Conservation (phyloP, 495 filamentous ascomycete species). For the Apodospora peruviana region DNA sequence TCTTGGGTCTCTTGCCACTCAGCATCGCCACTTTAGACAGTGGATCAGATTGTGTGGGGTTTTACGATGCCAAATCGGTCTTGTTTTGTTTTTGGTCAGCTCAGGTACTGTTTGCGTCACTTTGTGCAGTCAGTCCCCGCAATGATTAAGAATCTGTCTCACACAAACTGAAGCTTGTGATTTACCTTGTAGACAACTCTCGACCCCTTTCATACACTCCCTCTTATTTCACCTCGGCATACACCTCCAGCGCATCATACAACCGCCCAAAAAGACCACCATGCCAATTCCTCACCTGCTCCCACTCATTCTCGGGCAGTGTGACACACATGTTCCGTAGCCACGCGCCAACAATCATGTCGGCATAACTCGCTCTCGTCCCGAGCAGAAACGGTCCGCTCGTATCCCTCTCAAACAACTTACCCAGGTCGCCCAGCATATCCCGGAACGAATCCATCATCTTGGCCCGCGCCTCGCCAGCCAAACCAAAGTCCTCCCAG, state of each 20-base stretch:
- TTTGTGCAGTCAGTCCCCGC: no score
- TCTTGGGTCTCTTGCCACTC: no score
- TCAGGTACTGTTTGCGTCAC: no score
- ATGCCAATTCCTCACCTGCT: conserved; percentile 47
- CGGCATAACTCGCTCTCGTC: conserved; percentile 46
- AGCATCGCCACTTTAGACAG: no score
- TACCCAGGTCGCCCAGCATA: conserved; percentile 38
- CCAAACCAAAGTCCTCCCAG: conserved; percentile 39
- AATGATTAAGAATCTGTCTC: no score
- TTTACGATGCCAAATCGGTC: no score
- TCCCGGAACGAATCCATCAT: conserved; percentile 30
- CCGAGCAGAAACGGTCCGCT: conserved; percentile 50
- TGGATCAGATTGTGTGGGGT: no score
- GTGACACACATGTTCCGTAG: conserved; percentile 38
- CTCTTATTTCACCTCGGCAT: no score
- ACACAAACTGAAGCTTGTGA: no score
- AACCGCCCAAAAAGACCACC: conserved; percentile 41
- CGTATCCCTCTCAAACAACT: conserved; percentile 27
- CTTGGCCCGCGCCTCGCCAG: conserved; percentile 38
- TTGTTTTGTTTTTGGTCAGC: no score
- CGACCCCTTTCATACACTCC: no score
- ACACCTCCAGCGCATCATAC: conserved; percentile 43
- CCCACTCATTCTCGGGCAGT: conserved; percentile 43
- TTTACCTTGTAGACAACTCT: no score
- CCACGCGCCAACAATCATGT: conserved; percentile 59